Evolutionary conservation across 148 eudicot species (phyloP), one percentile per base, ranked within the genome.

Genomic region (Rhododendron kiyosumense): DNA sequence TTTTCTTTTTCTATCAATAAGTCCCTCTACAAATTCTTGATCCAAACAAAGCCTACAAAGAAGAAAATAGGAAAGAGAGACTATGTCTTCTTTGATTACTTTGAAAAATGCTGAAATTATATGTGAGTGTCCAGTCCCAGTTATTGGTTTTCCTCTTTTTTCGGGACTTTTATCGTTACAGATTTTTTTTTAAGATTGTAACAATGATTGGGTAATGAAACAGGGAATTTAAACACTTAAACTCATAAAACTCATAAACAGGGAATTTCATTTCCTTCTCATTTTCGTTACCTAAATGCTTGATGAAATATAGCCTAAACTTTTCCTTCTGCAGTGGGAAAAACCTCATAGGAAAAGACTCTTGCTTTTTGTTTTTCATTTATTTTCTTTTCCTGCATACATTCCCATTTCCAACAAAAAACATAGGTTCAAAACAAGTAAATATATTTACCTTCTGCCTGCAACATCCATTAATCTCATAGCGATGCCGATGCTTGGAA

Each of bases 401-500:
- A 32, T 32, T 73, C 77, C 41, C 13, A 15, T 73, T 73, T 32
- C 18, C 41, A 32, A 73, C 13, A 36, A 73, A 32, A 30, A 73
- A 26, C 6, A 12, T 52, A 52, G 59, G 14, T 52, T 63, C 69
- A 34, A 4, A 57, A 18, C 7, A 57, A 14, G 15, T 73, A 12
- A 3, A 22, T 71, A 28, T 54, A 46, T 54, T 91, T 93, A 95
- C 98, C 96, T 94, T 93, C 96, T 90, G 30, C 98, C 98, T 26
- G 96, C 94, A 81, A 95, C 13, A 88, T 94, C 98, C 94, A 95
- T 95, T 15, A 93, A 92, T 85, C 90, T 90, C 98, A 95, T 95
- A 30, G 95, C 98, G 81, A 95, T 81, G 5, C 93, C 98, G 4
- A 95, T 94, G 84, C 90, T 88, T 51, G 98, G 98, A 92, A 95